These are phyloP conservation scores for Rhododendron simsii DNA, from an alignment of 148 eudicot genomes.

Conservation along the genomic window DNA sequence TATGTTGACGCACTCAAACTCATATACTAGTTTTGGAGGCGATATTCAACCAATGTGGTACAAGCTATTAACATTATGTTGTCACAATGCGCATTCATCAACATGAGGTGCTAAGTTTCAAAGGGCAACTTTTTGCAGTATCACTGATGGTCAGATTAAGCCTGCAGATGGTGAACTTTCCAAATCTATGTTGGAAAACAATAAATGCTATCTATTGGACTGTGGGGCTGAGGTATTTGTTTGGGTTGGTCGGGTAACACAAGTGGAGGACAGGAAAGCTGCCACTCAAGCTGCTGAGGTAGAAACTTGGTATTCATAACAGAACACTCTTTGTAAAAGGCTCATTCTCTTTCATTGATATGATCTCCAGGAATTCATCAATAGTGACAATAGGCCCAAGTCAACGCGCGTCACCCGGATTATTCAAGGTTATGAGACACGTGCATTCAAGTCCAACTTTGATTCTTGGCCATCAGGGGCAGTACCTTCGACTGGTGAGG, in stretches of 20 bases:
- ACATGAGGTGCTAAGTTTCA: conserved; percentile 7
- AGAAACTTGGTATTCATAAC: conserved; percentile 10
- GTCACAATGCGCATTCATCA: conserved; percentile 6
- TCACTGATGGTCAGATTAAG: conserved; percentile 61
- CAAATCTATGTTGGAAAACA: conserved; percentile 80
- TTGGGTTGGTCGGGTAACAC: conserved; percentile 96
- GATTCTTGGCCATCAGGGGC: conserved; percentile 94
- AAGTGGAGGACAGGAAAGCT: conserved; percentile 84
- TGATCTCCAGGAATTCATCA: conserved; percentile 56
- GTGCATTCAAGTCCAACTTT: conserved; percentile 86
- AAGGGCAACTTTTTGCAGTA: conserved; percentile 42
- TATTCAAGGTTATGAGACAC: conserved; percentile 92
- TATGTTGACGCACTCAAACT: background rate
- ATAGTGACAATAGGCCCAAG: conserved; percentile 82
- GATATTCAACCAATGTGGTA: background rate
- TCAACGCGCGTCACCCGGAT: conserved; percentile 73
- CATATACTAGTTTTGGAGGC: background rate
- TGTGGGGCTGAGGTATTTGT: conserved; percentile 89
- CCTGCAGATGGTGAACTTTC: conserved; percentile 71
- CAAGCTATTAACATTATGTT: background rate
- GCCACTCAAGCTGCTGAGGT: conserved; percentile 91
- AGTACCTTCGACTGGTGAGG: conserved; percentile 70
- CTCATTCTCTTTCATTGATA: conserved; percentile 20
- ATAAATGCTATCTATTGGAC: conserved; percentile 80
- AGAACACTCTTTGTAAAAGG: conserved; percentile 1